Base-by-base conservation (phyloP, 495 filamentous ascomycete species). In the Ascodesmis nigricans region DNA sequence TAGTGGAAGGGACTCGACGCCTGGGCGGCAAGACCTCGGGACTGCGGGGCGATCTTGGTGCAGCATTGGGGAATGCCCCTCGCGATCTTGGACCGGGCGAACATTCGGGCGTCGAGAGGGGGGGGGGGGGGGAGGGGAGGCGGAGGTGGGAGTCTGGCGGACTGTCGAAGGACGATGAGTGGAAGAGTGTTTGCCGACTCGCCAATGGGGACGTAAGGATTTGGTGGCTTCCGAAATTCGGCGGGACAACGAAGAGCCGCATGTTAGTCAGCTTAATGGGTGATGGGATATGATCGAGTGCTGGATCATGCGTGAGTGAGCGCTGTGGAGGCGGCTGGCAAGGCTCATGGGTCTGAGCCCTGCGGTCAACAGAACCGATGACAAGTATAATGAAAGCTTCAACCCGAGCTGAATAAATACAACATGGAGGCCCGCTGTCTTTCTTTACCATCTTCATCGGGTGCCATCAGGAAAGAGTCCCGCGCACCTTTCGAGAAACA, bases 391-490 rank as follows among this genome's bases (percentile, higher is more conserved):
- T n/a, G n/a, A n/a, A n/a, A n/a, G n/a, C n/a, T n/a, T n/a, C n/a
- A n/a, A n/a, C n/a, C n/a, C n/a, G n/a, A n/a, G n/a, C n/a, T n/a
- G n/a, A n/a, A n/a, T n/a, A n/a, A n/a, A n/a, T n/a, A n/a, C n/a
- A n/a, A n/a, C n/a, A n/a, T n/a, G n/a, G n/a, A n/a, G n/a, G n/a
- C n/a, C n/a, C n/a, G n/a, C n/a, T n/a, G n/a, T n/a, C n/a, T n/a
- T n/a, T n/a, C n/a, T n/a, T n/a, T n/a, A n/a, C n/a, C 53, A 83
- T 95, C 54, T 91, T 93, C 61, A 80, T 93, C 48, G 82, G 87
- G 6, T 92, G 82, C 50, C 78, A 87, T n/a, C 78, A 90, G 55
- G 73, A 72, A 49, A 67, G 69, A 41, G 75, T 79, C 9, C 73
- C 75, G 2, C 71, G 84, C 28, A 91, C 79, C 0, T 95, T 93